A percentile compares a stretch with the other conserved stretches of the same genome.
Evolutionary conservation across 352 stramenopile genomes (phyloP).

Genomic region (Thraustotheca clavata): DNA sequence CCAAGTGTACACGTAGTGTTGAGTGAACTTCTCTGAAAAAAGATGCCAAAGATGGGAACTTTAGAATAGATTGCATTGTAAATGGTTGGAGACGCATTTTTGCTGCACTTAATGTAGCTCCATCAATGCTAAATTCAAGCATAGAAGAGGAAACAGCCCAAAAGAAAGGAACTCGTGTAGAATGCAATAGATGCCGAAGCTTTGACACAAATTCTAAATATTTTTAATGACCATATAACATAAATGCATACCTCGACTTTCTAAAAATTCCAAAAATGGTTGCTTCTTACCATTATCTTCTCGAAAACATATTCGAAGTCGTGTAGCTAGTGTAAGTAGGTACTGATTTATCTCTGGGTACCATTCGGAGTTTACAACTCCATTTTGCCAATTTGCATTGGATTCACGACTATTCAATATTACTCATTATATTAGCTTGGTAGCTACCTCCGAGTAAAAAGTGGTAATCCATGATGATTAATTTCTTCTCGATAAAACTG

Average conservation of each 20-base stretch:
- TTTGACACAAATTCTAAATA: constrained; percentile 8
- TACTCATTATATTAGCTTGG: neutral
- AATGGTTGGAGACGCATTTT: constrained; percentile 12
- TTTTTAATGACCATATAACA: neutral
- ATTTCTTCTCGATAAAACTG: neutral
- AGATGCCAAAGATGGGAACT: neutral
- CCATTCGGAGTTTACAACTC: constrained; percentile 2
- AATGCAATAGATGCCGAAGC: neutral
- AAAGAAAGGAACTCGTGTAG: constrained; percentile 11
- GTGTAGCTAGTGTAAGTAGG: neutral
- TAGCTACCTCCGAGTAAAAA: neutral
- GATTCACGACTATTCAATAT: neutral
- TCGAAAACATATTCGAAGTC: neutral
- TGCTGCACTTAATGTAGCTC: neutral
- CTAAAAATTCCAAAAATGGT: constrained; percentile 9
- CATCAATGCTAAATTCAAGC: constrained; percentile 18
- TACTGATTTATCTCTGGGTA: constrained; percentile 16
- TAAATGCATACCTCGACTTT: constrained; percentile 1
- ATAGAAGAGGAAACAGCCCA: constrained; percentile 5
- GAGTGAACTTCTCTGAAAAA: constrained; percentile 15
- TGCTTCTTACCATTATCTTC: constrained; percentile 15
- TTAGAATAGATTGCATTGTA: constrained; percentile 4
- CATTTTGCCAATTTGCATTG: neutral
- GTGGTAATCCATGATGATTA: neutral
- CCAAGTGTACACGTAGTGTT: constrained; percentile 8